Evolutionary conservation across 257 asterid species (phyloP).

Genomic region (Nicotiana noctiflora): DNA sequence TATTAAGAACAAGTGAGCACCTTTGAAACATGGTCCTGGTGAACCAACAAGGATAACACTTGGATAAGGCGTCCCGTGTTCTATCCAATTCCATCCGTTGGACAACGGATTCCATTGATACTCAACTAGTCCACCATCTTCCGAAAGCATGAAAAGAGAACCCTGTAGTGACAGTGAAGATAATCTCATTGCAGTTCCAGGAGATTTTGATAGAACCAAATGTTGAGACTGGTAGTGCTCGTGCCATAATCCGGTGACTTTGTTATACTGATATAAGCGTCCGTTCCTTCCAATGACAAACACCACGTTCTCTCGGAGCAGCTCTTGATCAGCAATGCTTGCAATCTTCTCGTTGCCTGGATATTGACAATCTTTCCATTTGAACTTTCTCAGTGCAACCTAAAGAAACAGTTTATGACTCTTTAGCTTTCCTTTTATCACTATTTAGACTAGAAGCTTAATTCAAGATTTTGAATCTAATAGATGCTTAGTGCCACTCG

Average conservation of each 20-base stretch:
- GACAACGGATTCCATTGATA: slow-evolving; percentile 46
- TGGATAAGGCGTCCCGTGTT: slow-evolving; percentile 62
- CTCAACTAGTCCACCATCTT: slow-evolving; percentile 65
- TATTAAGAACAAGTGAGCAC: slow-evolving; percentile 43
- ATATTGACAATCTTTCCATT: slow-evolving; percentile 77
- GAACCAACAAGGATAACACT: slow-evolving; percentile 61
- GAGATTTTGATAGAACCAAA: slow-evolving; percentile 52
- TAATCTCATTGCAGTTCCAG: slow-evolving; percentile 63
- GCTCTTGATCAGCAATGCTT: slow-evolving; percentile 70
- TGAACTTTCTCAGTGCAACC: slow-evolving; percentile 78
- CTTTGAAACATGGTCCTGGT: slow-evolving; percentile 80
- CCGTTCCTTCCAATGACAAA: slow-evolving; percentile 59
- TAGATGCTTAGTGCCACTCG: background rate
- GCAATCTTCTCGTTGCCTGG: slow-evolving; percentile 55
- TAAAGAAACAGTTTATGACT: slow-evolving; percentile 9
- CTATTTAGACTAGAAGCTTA: too few species aligned
- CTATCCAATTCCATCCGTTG: slow-evolving; percentile 86
- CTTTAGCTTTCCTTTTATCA: background rate
- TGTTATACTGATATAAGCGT: slow-evolving; percentile 75
- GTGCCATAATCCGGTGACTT: slow-evolving; percentile 69
- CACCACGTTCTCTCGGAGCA: slow-evolving; percentile 63
- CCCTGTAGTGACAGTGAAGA: slow-evolving; percentile 39
- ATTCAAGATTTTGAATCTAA: too few species aligned
- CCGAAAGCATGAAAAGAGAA: slow-evolving; percentile 72
- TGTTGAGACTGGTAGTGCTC: slow-evolving; percentile 78